phyloP scores from a whole-genome alignment of 352 stramenopile species.

The Plasmopara viticola region DNA sequence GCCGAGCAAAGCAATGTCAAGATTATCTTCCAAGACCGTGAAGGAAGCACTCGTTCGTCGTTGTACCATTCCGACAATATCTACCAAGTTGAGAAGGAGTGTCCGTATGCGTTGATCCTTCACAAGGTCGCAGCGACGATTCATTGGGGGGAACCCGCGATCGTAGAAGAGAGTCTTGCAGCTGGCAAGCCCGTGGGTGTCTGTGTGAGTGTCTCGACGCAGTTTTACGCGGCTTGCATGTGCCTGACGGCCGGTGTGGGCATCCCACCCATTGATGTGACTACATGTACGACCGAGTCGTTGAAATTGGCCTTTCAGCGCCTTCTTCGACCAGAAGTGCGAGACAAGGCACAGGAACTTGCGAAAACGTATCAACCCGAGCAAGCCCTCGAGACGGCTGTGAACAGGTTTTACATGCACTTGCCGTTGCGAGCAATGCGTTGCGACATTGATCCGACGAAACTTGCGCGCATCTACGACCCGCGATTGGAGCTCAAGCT shows the following conservation, averaged over 20 bases:
- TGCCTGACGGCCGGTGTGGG: slow-evolving; percentile 64
- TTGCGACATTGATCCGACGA: slow-evolving; percentile 30
- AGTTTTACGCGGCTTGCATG: slow-evolving; percentile 83
- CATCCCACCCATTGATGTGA: slow-evolving; percentile 57
- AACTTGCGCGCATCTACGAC: slow-evolving; percentile 38
- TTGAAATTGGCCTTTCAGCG: slow-evolving; percentile 58
- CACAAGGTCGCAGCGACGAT: slow-evolving; percentile 71
- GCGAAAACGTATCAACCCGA: slow-evolving; percentile 20
- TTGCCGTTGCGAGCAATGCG: slow-evolving; percentile 30
- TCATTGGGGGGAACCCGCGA: slow-evolving; percentile 67
- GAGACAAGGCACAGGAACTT: slow-evolving; percentile 32
- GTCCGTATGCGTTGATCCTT: slow-evolving; percentile 77
- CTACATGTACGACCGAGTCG: slow-evolving; percentile 47
- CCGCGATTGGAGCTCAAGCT: slow-evolving; percentile 32
- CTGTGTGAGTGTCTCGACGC: slow-evolving; percentile 84
- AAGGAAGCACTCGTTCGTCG: slow-evolving; percentile 5
- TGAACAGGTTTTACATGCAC: slow-evolving; percentile 60
- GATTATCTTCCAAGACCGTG: slow-evolving; percentile 55
- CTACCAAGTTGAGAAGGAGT: slow-evolving; percentile 31
- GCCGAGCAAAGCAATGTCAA: slow-evolving; percentile 26
- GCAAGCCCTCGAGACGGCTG: slow-evolving; percentile 52
- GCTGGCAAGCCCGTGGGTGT: slow-evolving; percentile 48
- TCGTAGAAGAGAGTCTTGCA: slow-evolving; percentile 71
- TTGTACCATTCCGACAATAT: slow-evolving; percentile 28
- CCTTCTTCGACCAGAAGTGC: slow-evolving; percentile 37